Evolutionary conservation across 73 alveolate species (phyloP), one percentile per base, ranked within the genome.

Genomic region (Paraurostyla sp.): DNA sequence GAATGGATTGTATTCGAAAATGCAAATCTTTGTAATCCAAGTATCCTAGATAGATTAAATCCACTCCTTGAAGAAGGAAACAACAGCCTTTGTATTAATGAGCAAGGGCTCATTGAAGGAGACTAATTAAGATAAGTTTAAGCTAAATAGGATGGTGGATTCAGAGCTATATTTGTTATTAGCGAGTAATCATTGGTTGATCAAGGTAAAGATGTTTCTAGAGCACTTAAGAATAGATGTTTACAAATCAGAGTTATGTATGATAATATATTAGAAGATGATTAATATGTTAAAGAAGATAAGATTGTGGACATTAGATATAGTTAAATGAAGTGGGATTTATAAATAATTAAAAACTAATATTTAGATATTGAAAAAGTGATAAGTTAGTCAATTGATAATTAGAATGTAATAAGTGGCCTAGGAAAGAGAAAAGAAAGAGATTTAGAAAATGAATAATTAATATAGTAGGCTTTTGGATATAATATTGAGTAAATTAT

Each of bases 161-260:
- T 97, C 83, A 92, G 99, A 60, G 86, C 97, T 32, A 93, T 97
- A 87, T 88, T 97, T 59, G 90, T 97, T 0, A 49, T 86, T 87
- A 93, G 95, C 84, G 85, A 90, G 51, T 27, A 80, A 65, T 27
- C 90, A 41, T 25, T 38, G 59, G 57, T 29, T 65, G 80, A 57
- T 78, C 80, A 51, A 41, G 89, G 91, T 92, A 57, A 94, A 50
- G 96, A 94, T 73, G 95, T 97, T 46, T 94, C 98, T 40, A 93
- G 99, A 22, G 99, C 99, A 13, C 82, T 97, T 23, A 95, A 97
- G 63, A 97, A 97, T 73, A 95, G 99, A 57, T 97, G 99, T 63
- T 88, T 97, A 56, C 97, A 96, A 75, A 80, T 97, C 82, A 89
- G 85, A 57, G 20, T 89, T 11, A 23, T 29, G 63, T 51, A 78